These are phyloP conservation scores for Venturia effusa DNA, from an alignment of 2,329 filamentous ascomycete species.

Conservation along the genomic window DNA sequence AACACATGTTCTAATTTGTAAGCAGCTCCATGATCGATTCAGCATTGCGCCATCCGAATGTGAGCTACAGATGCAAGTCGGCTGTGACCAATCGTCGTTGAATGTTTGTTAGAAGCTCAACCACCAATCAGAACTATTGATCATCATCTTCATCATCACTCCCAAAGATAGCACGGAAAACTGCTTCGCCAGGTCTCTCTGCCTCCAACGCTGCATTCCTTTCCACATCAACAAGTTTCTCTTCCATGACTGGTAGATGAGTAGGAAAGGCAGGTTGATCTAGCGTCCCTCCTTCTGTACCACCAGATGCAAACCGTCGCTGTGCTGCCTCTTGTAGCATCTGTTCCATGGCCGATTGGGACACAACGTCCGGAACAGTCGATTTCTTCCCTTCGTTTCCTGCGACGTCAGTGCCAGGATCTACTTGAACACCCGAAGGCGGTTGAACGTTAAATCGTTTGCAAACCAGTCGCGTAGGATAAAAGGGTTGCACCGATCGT, in stretches of 20 bases:
- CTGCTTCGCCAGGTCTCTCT: conserved; percentile 62
- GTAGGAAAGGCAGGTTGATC: conserved; percentile 14
- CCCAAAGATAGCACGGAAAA: conserved; percentile 90
- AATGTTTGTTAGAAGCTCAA: background rate
- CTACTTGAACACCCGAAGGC: conserved; percentile 46
- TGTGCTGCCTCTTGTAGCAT: conserved; percentile 39
- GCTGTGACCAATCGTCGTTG: background rate
- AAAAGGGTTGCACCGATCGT: conserved; percentile 58
- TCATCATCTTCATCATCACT: conserved; percentile 48
- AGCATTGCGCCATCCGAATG: background rate
- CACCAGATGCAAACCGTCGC: conserved; percentile 12
- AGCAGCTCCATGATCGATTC: background rate
- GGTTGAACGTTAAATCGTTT: conserved; percentile 80
- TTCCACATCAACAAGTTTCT: conserved; percentile 50
- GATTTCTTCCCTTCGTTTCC: background rate
- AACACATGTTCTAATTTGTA: too few relatives aligned
- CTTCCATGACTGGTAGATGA: conserved; percentile 7
- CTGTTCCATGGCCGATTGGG: conserved; percentile 43
- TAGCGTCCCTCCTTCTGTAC: conserved; percentile 17
- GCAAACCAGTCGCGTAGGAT: conserved; percentile 75
- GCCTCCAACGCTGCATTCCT: conserved; percentile 70
- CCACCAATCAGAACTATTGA: background rate
- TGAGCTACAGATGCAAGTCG: background rate
- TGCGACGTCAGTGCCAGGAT: conserved; percentile 30
- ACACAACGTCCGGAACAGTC: conserved; percentile 33